Percentiles rank a stretch among this genome's conserved stretches.
phyloP scores from a whole-genome alignment of 106 monocot genomes.

The Triglochin maritima region DNA sequence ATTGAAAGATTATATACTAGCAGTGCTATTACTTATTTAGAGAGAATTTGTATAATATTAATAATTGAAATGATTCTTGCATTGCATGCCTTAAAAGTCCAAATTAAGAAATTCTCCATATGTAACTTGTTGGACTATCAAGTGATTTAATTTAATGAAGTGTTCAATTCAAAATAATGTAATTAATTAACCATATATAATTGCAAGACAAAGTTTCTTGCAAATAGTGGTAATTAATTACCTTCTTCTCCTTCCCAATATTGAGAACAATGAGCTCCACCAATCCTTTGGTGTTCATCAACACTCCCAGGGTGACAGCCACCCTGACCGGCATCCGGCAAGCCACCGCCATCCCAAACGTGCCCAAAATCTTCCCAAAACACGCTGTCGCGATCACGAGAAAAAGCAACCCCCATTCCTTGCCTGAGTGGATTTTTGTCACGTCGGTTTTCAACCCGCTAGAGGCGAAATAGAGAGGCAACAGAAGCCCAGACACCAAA shows the following conservation, averaged over 20 bases:
- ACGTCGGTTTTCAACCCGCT: conserved; percentile 72
- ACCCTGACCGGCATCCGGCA: conserved; percentile 40
- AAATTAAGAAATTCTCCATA: no score
- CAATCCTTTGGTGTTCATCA: conserved; percentile 91
- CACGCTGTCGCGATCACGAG: conserved; percentile 23
- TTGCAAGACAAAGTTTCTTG: no score
- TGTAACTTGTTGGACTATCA: no score
- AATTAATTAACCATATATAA: no score
- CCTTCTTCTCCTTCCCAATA: conserved; percentile 71
- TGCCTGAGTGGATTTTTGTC: conserved; percentile 27
- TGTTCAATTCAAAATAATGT: no score
- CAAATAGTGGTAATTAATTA: background rate
- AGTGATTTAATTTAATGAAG: no score
- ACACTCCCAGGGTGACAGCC: conserved; percentile 40
- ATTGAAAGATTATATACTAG: no score
- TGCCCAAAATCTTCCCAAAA: no score
- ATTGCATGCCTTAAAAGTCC: no score
- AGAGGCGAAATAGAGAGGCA: conserved; percentile 82
- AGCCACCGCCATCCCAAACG: conserved; percentile 9
- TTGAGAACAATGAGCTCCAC: conserved; percentile 81
- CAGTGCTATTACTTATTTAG: no score
- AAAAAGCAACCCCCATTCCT: conserved; percentile 44
- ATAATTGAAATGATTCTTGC: no score
- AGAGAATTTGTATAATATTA: no score
- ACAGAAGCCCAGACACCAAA: conserved; percentile 58